A percentile compares a stretch with the other conserved stretches of the same genome.
phyloP scores from a whole-genome alignment of 768 basidiomycete species.

The Boletus eberwhitei region DNA sequence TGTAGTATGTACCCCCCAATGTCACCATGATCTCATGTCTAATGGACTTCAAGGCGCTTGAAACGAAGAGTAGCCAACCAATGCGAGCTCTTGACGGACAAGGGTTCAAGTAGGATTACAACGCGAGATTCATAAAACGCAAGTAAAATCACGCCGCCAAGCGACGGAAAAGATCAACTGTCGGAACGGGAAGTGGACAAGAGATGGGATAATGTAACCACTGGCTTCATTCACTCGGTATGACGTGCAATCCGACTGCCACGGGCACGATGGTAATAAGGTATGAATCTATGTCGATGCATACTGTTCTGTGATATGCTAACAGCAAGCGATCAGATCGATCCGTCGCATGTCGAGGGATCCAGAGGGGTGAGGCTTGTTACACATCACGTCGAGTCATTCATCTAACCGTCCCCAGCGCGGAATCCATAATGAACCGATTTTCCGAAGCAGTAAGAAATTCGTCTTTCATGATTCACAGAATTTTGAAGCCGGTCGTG shows the following conservation, averaged over 20 bases:
- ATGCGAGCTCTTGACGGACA: neutral
- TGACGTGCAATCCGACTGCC: no score
- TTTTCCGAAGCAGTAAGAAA: neutral
- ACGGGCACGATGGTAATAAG: neutral
- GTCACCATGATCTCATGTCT: neutral
- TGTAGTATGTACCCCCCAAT: neutral
- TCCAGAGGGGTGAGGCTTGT: neutral
- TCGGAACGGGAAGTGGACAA: no score
- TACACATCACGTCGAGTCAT: no score
- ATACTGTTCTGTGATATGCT: no score
- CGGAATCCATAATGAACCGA: neutral
- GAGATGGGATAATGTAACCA: no score
- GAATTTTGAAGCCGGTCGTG: conserved; percentile 6
- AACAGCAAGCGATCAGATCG: neutral
- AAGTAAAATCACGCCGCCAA: no score
- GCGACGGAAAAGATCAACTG: no score
- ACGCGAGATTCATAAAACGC: no score
- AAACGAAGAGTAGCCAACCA: neutral
- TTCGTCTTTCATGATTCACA: conserved; percentile 4
- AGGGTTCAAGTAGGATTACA: neutral
- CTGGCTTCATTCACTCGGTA: no score
- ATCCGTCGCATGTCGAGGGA: conserved; percentile 1
- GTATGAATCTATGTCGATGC: neutral
- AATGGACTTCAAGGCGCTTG: neutral
- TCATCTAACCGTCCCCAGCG: neutral